Percentiles rank a stretch among this genome's conserved stretches.
Conservation (phyloP, 164 flowering plant genomes). For the Nymphaea thermarum region DNA sequence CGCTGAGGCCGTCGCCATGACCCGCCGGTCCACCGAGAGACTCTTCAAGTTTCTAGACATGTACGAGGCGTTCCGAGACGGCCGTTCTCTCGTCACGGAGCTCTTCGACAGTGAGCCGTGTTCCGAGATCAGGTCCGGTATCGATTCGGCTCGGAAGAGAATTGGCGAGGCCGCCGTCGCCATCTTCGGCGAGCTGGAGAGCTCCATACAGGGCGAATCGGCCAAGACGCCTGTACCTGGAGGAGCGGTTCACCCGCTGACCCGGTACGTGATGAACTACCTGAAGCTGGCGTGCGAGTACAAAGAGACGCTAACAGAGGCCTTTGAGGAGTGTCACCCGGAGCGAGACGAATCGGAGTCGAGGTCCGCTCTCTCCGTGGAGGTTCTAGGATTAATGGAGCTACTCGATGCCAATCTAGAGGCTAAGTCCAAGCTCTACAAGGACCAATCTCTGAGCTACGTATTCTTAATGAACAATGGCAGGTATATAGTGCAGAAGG, state of each 20-base stretch:
- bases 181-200: constrained; percentile 66
- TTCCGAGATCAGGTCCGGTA: constrained; percentile 35
- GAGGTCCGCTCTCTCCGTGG: constrained; percentile 33
- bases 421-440: constrained; percentile 55
- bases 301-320: constrained; percentile 49
- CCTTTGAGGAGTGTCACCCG: constrained; percentile 16
- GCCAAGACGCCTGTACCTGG: constrained; percentile 64
- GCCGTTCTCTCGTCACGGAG: constrained; percentile 12
- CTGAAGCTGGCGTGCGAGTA: constrained; percentile 62
- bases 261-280: constrained; percentile 79
- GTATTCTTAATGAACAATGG: constrained; percentile 92
- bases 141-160: constrained; percentile 15
- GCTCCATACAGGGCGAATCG: constrained; percentile 13
- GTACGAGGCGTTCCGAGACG: constrained; percentile 51
- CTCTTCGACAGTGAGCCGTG: constrained; percentile 14
- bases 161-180: constrained; percentile 46
- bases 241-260: constrained; percentile 84
- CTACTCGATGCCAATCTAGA: constrained; percentile 51
- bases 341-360: background rate
- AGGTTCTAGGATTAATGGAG: constrained; percentile 45
- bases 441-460: constrained; percentile 42
- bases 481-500: constrained; percentile 69
- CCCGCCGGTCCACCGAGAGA: constrained; percentile 56
- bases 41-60: constrained; percentile 72
- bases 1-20: constrained; percentile 51